phyloP scores from a whole-genome alignment of 306 rosid genomes.

The Cicer judaicum region DNA sequence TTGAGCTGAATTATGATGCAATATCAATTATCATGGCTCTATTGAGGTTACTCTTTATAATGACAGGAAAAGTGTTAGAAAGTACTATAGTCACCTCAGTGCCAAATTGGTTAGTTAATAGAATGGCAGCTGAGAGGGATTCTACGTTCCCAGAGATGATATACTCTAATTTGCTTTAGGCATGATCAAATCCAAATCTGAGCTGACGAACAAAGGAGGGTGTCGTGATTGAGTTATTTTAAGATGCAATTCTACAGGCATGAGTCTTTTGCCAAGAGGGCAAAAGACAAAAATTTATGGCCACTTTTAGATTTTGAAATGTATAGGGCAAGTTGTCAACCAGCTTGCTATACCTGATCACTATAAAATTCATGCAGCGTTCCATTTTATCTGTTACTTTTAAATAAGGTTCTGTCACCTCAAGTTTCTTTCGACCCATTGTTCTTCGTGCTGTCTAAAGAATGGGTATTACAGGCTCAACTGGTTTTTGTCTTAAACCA shows the following conservation, averaged over 20 bases:
- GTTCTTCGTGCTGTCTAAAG: no score
- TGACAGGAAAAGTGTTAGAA: no score
- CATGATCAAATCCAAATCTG: not conserved
- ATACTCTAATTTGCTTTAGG: not conserved
- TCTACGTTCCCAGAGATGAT: not conserved
- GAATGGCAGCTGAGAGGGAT: not conserved
- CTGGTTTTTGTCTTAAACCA: not conserved
- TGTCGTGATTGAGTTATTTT: not conserved
- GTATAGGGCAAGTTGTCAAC: no score
- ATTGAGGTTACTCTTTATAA: no score
- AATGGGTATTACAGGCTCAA: not conserved
- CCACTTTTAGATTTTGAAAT: no score
- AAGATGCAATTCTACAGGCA: not conserved
- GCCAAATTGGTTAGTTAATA: not conserved
- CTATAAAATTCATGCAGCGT: no score
- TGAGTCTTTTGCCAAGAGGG: not conserved
- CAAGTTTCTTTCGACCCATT: no score
- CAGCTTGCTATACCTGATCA: no score
- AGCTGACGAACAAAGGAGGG: not conserved
- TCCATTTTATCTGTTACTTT: no score
- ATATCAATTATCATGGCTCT: not conserved
- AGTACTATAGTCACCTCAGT: no score
- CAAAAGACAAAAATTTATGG: no score
- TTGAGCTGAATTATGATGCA: not conserved
- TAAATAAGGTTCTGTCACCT: no score